Evolutionary conservation across 352 stramenopile species (phyloP).

Genomic region (Phytophthora sansomeana): DNA sequence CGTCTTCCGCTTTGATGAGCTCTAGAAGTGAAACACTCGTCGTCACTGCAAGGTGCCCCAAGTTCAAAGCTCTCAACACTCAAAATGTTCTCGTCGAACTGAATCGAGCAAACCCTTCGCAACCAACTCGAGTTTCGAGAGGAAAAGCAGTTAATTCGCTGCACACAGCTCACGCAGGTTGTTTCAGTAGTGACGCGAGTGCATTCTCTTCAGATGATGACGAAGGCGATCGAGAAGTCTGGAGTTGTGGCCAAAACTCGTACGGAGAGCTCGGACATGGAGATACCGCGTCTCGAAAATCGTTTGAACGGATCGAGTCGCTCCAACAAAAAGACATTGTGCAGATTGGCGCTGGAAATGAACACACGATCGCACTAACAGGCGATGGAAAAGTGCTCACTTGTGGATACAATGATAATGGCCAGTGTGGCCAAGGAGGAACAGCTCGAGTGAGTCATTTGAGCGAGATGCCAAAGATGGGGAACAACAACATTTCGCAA

Average conservation of each 20-base stretch:
- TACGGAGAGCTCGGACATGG: slow-evolving; percentile 94
- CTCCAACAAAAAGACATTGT: slow-evolving; percentile 83
- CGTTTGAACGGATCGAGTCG: slow-evolving; percentile 76
- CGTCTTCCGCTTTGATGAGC: slow-evolving; percentile 1
- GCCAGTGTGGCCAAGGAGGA: slow-evolving; percentile 91
- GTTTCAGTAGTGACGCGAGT: slow-evolving; percentile 4
- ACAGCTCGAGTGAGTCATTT: slow-evolving; percentile 82
- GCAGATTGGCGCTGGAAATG: slow-evolving; percentile 91
- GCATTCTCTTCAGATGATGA: slow-evolving; percentile 38
- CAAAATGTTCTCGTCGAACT: slow-evolving; percentile 52
- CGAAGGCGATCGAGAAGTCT: slow-evolving; percentile 87
- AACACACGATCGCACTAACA: slow-evolving; percentile 91
- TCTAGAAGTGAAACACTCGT: slow-evolving; percentile 32
- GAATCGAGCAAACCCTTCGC: slow-evolving; percentile 40
- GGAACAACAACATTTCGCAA: slow-evolving; percentile 59
- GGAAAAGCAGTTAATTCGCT: slow-evolving; percentile 8
- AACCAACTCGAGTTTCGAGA: slow-evolving; percentile 8
- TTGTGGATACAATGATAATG: slow-evolving; percentile 96
- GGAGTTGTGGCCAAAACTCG: slow-evolving; percentile 95
- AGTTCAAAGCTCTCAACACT: slow-evolving; percentile 58
- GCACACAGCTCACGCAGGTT: not conserved
- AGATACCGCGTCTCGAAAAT: slow-evolving; percentile 89
- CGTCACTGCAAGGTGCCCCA: slow-evolving; percentile 46
- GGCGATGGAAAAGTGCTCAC: slow-evolving; percentile 82
- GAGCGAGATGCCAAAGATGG: slow-evolving; percentile 76